A percentile compares a stretch with the other conserved stretches of the same genome.
Conservation (phyloP, 2,329 filamentous ascomycete species). For the Talaromyces sp. region DNA sequence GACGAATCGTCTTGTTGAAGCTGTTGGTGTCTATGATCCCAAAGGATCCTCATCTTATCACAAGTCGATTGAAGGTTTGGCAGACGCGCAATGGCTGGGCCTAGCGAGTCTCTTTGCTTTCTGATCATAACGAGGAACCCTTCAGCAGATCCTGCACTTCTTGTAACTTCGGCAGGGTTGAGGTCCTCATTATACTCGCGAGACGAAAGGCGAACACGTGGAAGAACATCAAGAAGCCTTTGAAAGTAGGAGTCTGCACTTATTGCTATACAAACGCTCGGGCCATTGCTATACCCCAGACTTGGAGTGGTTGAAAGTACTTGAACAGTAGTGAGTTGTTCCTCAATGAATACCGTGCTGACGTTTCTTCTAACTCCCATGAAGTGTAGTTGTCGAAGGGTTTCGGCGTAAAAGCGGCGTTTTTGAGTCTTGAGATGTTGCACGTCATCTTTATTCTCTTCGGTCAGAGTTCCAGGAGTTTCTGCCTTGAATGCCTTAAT, state of each 20-base stretch:
- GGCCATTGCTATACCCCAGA: slow-evolving; percentile 21
- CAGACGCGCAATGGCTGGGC: slow-evolving; percentile 26
- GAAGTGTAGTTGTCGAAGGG: slow-evolving; percentile 70
- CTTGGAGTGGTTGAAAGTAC: slow-evolving; percentile 58
- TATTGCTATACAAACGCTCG: slow-evolving; percentile 20
- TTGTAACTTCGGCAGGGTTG: slow-evolving; percentile 69
- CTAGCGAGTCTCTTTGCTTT: slow-evolving; percentile 33
- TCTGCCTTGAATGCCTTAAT: slow-evolving; percentile 73
- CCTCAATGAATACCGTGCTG: slow-evolving; percentile 64
- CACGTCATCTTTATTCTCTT: slow-evolving; percentile 77
- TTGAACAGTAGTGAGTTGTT: slow-evolving; percentile 65
- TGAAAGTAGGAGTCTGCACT: slow-evolving; percentile 70
- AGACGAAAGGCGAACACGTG: slow-evolving; percentile 60
- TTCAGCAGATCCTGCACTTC: slow-evolving; percentile 81
- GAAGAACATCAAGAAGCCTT: slow-evolving; percentile 68
- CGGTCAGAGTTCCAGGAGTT: slow-evolving; percentile 73
- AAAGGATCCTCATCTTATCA: slow-evolving; percentile 28
- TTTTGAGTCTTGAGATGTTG: slow-evolving; percentile 91
- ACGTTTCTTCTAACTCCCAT: slow-evolving; percentile 90
- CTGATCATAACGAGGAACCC: slow-evolving; percentile 60
- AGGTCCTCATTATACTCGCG: slow-evolving; percentile 79
- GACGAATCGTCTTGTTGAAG: slow-evolving; percentile 18
- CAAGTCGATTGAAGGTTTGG: slow-evolving; percentile 24
- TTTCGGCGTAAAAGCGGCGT: slow-evolving; percentile 83
- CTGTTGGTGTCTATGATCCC: slow-evolving; percentile 20